A percentile compares a stretch with the other conserved stretches of the same genome.
These are phyloP conservation scores for Aspergillus nidulans DNA, from an alignment of 495 filamentous ascomycete species.

Conservation along the genomic window DNA sequence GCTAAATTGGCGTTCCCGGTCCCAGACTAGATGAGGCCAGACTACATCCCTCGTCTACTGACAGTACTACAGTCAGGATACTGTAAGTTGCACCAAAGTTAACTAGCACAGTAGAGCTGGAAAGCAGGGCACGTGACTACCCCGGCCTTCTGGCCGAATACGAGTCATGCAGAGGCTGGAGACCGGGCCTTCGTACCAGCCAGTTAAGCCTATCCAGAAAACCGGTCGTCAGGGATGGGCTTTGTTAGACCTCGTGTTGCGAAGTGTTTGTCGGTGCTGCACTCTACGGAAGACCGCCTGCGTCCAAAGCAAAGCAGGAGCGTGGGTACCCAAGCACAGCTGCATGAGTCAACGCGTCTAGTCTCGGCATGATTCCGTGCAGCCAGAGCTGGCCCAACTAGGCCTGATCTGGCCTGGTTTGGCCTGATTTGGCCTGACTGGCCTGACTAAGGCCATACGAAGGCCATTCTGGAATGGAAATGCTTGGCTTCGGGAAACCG, in stretches of 20 bases:
- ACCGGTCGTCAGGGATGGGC: background rate
- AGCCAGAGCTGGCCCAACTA: background rate
- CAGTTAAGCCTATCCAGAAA: too few species aligned
- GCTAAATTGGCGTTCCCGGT: too few species aligned
- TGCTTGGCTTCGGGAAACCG: conserved; percentile 13
- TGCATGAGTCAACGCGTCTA: background rate
- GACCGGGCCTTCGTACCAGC: background rate
- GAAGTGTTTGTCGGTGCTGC: conserved; percentile 1
- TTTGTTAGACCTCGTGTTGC: background rate
- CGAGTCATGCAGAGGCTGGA: too few species aligned
- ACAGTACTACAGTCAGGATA: too few species aligned
- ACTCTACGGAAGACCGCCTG: background rate
- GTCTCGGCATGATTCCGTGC: background rate
- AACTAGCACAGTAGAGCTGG: background rate
- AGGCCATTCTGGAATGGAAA: background rate
- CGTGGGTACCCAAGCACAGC: conserved; percentile 12
- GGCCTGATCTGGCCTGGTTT: too few species aligned
- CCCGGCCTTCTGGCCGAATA: background rate
- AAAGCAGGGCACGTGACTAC: background rate
- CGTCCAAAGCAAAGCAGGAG: background rate
- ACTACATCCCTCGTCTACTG: too few species aligned
- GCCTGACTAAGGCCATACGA: too few species aligned
- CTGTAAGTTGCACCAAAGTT: background rate
- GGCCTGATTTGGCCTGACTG: too few species aligned
- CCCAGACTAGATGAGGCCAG: too few species aligned